Percentiles rank a stretch among this genome's conserved stretches.
Evolutionary conservation across 1,284 basidiomycete species (phyloP).

Genomic region (Porogramme epimiltina): DNA sequence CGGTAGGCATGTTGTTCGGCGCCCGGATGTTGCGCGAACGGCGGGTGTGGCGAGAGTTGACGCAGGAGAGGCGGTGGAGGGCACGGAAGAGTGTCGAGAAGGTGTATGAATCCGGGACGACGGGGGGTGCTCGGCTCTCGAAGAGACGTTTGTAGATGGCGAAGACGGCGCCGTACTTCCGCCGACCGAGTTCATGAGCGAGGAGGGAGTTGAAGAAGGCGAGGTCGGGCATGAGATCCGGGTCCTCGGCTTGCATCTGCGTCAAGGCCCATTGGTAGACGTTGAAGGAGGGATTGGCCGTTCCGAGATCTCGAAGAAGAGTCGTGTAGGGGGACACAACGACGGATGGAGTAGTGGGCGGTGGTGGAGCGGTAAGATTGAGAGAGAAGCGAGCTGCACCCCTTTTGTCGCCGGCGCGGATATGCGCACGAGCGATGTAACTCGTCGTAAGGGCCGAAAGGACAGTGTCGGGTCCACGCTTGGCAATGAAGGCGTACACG

Average conservation of each 20-base stretch:
- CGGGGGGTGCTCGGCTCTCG: conserved; percentile 25
- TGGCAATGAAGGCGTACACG: conserved; percentile 37
- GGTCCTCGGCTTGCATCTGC: conserved; percentile 39
- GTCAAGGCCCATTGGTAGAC: conserved; percentile 38
- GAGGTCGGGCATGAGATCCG: conserved; percentile 37
- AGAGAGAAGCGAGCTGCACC: conserved; percentile 37
- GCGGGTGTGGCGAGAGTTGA: conserved; percentile 23
- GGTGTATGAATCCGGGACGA: conserved; percentile 45
- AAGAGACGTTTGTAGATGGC: conserved; percentile 43
- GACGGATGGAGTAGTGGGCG: conserved; percentile 4
- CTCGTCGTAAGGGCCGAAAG: conserved; percentile 36
- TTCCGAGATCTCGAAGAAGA: conserved; percentile 40
- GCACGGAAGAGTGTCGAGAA: conserved; percentile 49
- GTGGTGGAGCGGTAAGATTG: conserved; percentile 11
- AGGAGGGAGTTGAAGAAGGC: conserved; percentile 51
- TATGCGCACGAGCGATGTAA: conserved; percentile 39
- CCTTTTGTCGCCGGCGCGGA: conserved; percentile 35
- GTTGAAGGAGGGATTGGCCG: conserved; percentile 31
- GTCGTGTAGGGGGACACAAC: conserved; percentile 34
- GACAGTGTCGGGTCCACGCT: conserved; percentile 33
- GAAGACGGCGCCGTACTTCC: conserved; percentile 41
- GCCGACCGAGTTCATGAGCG: conserved; percentile 34
- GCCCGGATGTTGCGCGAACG: conserved; percentile 24
- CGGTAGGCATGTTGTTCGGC: conserved; percentile 26
- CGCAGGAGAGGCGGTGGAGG: conserved; percentile 27